Base-by-base conservation (phyloP, 192 early-diverging fungal genomes). In the Rhizoclosmatium globosum region DNA sequence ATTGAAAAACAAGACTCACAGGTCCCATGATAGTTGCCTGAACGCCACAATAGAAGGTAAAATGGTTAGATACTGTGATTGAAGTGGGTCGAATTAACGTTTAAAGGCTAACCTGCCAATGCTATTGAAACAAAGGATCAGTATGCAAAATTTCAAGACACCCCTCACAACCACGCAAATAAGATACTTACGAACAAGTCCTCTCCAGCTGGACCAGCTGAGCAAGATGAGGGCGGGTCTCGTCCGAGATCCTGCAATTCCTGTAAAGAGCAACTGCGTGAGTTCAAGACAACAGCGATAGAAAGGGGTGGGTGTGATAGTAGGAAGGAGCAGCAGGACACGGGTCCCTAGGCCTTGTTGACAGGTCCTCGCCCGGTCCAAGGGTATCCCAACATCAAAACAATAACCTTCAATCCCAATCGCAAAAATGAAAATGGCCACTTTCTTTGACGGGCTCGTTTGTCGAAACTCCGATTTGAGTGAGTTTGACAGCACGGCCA, bases 21-120 rank as follows among this genome's bases (percentile, higher is more conserved):
- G 98, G 98, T 60, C 98, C 98, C 92, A 99, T 96, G 77, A 99
- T 98, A 61, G 96, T 98, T 42, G 98, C 98, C 85, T 99, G 94
- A 94, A 61, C 3, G 39, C 58, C 71, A 1, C 21, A 75, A 0
- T 7, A 64, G 61, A 19, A 64, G 21, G 6, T 64, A 68, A 46
- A 31, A 31, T 31, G 31, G 31, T 31, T 31, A 31, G 31, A 31
- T 31, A 31, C 38, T 47, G 38, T 46, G 41, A 68, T 72, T 11
- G 56, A 19, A 11, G 23, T 58, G 13, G 50, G 21, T 11, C 6
- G 23, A 53, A 64, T 13, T 64, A 11, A 31, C 9, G 38, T 64
- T 31, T 31, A 31, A 31, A 19, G 6, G 46, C 57, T 47, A 13
- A 80, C 79, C 79, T 83, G 84, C 80, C 76, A 82, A 58, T 78